A percentile compares a stretch with the other conserved stretches of the same genome.
Conservation (phyloP, 352 stramenopile species). For the Pythium dissotocum region DNA sequence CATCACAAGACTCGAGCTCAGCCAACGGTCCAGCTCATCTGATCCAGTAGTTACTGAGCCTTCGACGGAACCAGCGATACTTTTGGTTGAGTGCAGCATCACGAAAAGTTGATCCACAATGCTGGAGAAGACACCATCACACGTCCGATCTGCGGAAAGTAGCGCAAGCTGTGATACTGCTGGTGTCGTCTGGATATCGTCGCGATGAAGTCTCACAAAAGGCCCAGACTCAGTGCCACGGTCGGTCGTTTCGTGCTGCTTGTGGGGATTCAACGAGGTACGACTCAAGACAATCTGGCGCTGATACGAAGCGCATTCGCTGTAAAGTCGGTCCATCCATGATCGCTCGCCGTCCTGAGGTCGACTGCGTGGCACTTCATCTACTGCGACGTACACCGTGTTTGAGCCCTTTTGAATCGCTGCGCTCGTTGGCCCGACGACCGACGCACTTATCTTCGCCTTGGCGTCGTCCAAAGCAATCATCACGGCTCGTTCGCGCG, state of each 20-base stretch:
- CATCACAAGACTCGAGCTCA: constrained; percentile 4
- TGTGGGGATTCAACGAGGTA: background rate
- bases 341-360: background rate
- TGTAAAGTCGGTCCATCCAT: constrained; percentile 1
- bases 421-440: background rate
- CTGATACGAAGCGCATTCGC: background rate
- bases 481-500: constrained; percentile 17
- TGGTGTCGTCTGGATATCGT: constrained; percentile 10
- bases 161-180: background rate
- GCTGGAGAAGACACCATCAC: background rate
- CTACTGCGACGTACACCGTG: background rate
- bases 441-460: too few species aligned
- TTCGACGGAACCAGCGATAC: background rate
- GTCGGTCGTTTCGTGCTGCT: background rate
- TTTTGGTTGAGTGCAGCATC: background rate
- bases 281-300: background rate
- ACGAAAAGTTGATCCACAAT: background rate
- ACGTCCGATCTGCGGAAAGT: background rate
- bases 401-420: background rate
- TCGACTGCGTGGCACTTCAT: background rate
- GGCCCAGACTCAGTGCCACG: background rate
- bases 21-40: constrained; percentile 10
- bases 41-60: too few species aligned
- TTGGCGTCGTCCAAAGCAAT: constrained; percentile 11
- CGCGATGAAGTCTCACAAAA: constrained; percentile 22